Conservation (phyloP, 176 grass and related monocot species). For the Musa troglodytarum region DNA sequence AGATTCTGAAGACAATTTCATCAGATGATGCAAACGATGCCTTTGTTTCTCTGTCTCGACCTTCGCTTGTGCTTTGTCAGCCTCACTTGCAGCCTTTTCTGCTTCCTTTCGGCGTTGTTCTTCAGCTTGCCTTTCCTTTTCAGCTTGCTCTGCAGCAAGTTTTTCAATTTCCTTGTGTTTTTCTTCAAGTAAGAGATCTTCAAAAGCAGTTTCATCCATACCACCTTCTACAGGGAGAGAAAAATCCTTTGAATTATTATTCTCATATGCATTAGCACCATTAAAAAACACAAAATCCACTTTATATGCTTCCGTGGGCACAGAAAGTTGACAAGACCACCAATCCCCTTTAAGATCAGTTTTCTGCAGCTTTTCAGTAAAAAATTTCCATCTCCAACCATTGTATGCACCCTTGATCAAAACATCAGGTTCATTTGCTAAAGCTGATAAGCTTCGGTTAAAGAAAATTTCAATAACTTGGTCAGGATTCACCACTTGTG, state of each 20-base stretch:
- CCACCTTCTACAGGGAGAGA: constrained; percentile 52
- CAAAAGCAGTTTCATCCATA: constrained; percentile 63
- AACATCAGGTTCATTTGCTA: constrained; percentile 45
- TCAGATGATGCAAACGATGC: constrained; percentile 31
- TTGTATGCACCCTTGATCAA: constrained; percentile 84
- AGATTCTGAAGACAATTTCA: constrained; percentile 38
- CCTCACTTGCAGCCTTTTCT: constrained; percentile 51
- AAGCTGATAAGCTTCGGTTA: constrained; percentile 55
- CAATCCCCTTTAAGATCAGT: constrained; percentile 76
- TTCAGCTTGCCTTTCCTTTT: constrained; percentile 68
- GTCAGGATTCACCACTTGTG: constrained; percentile 46
- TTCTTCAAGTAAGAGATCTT: constrained; percentile 71
- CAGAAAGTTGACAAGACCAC: constrained; percentile 82
- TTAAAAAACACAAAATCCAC: constrained; percentile 98
- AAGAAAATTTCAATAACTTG: constrained; percentile 60
- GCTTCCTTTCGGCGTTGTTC: constrained; percentile 45
- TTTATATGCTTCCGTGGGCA: constrained; percentile 81
- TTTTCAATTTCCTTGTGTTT: constrained; percentile 57
- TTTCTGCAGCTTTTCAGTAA: constrained; percentile 61
- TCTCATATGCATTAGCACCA: constrained; percentile 67
- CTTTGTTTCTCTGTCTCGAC: constrained; percentile 53
- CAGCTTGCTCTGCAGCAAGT: constrained; percentile 65
- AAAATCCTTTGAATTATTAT: constrained; percentile 71
- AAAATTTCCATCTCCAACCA: constrained; percentile 85
- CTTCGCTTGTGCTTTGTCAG: constrained; percentile 55